Percentiles rank a stretch among this genome's conserved stretches.
These are phyloP conservation scores for Phytopythium ostracodes DNA, from an alignment of 352 stramenopile species.

Conservation along the genomic window DNA sequence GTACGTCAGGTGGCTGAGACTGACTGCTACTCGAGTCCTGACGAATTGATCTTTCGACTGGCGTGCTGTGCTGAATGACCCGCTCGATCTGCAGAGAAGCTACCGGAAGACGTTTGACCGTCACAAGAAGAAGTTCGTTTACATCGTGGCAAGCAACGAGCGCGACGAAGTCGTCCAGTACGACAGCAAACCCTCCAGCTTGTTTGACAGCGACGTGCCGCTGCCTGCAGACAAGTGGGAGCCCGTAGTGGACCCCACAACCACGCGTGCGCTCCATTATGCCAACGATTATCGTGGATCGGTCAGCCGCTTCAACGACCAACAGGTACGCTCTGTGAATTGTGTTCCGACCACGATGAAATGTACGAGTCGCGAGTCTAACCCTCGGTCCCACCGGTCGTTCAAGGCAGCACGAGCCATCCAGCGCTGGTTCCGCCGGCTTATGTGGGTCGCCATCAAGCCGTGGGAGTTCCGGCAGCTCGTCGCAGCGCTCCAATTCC, in stretches of 20 bases:
- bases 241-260: conserved; percentile 4
- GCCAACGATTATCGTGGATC: conserved; percentile 42
- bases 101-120: conserved; percentile 51
- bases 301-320: conserved; percentile 37
- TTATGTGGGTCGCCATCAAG: conserved; percentile 49
- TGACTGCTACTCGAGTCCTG: not conserved
- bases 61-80: not conserved
- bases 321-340: conserved; percentile 5
- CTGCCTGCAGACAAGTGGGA: conserved; percentile 47
- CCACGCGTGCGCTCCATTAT: conserved; percentile 11
- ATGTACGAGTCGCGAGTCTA: not conserved
- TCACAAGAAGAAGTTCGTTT: conserved; percentile 24
- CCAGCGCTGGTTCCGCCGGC: conserved; percentile 51
- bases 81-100: conserved; percentile 13
- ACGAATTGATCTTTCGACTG: not conserved
- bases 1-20: conserved; percentile 9
- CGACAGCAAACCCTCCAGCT: conserved; percentile 38
- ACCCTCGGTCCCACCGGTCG: not conserved
- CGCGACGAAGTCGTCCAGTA: not conserved
- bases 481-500: conserved; percentile 32
- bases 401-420: conserved; percentile 24
- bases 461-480: conserved; percentile 37
- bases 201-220: conserved; percentile 40
- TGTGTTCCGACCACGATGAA: not conserved
- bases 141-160: conserved; percentile 16